Base-by-base conservation (phyloP, 2,329 filamentous ascomycete species). In the Nemania diffusa region DNA sequence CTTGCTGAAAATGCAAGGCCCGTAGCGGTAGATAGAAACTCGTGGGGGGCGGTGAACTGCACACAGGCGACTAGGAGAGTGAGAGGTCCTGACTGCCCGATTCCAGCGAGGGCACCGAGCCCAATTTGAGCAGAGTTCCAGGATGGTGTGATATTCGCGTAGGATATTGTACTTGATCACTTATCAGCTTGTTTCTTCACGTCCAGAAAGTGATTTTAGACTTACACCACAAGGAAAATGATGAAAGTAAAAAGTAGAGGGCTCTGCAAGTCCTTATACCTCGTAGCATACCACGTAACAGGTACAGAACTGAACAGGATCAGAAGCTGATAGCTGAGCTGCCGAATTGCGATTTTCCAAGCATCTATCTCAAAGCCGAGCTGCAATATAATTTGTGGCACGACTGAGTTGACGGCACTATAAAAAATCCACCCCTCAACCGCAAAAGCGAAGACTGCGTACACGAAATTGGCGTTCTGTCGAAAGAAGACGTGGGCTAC, bases 381-480 rank as follows among this genome's bases (percentile, higher is more conserved):
- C 65, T 85, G 79, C 3, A 85, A 78, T 2, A 82, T 77, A 55
- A 86, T 81, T 62, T 84, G 81, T 1, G 84, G 83, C 1, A 83
- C 83, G 56, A 85, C 76, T 24, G 81, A 81, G 74, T 85, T 85
- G 65, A 86, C 83, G 1, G 84, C 84, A 62, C 80, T 82, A 75
- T 85, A 86, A 73, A 86, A 88, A 62, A 88, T 85, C 85, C 85
- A 88, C 15, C 85, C 85, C 75, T 88, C 85, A 37, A 87, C 83
- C 2, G 83, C 82, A 67, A 87, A 87, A 3, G 85, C 85, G 72
- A 87, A 86, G 9, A 84, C 81, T 1, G 85, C 82, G 3, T 87
- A 81, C 7, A 79, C 82, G 71, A 88, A 88, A 72, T 88, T 88
- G 13, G 82, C 82, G 13, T 85, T 84, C 1, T 79, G 76, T 32